Evolutionary conservation across 805 yeast species (phyloP).

Genomic region (Hanseniaspora vineae): DNA sequence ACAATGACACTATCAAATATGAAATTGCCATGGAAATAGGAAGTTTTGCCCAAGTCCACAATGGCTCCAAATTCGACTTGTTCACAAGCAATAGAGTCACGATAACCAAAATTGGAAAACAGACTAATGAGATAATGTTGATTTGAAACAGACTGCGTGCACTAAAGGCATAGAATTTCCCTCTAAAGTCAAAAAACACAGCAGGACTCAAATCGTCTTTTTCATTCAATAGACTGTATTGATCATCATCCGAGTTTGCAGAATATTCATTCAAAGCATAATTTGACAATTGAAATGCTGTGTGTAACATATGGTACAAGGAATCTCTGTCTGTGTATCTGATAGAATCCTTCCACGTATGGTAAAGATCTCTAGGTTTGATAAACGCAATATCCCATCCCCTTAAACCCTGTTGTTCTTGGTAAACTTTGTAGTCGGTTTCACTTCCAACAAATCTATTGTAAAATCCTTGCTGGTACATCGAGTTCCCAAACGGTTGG

Average conservation of each 20-base stretch:
- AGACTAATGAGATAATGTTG: conserved; percentile 39
- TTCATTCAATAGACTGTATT: conserved; percentile 13
- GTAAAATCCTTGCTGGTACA: conserved; percentile 77
- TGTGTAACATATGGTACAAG: conserved; percentile 74
- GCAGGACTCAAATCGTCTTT: conserved; percentile 29
- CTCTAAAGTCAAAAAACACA: conserved; percentile 52
- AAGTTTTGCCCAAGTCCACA: conserved; percentile 33
- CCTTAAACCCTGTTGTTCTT: conserved; percentile 45
- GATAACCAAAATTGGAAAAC: conserved; percentile 41
- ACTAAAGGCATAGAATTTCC: conserved; percentile 46
- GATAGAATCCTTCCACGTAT: conserved; percentile 63
- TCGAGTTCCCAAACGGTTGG: conserved; percentile 64
- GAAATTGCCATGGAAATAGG: conserved; percentile 47
- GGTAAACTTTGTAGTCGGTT: conserved; percentile 73
- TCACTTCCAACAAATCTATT: conserved; percentile 60
- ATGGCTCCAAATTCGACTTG: conserved; percentile 22
- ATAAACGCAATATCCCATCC: conserved; percentile 88
- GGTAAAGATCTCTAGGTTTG: conserved; percentile 74
- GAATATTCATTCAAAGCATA: conserved; percentile 30
- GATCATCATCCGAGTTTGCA: conserved; percentile 15
- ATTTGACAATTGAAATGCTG: conserved; percentile 46
- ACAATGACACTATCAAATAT: conserved; percentile 23
- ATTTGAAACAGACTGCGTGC: conserved; percentile 34
- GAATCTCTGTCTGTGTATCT: conserved; percentile 51
- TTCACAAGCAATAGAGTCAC: conserved; percentile 35